Conservation (phyloP, 2,329 filamentous ascomycete genomes). For the Pseudocercospora fijiensis region DNA sequence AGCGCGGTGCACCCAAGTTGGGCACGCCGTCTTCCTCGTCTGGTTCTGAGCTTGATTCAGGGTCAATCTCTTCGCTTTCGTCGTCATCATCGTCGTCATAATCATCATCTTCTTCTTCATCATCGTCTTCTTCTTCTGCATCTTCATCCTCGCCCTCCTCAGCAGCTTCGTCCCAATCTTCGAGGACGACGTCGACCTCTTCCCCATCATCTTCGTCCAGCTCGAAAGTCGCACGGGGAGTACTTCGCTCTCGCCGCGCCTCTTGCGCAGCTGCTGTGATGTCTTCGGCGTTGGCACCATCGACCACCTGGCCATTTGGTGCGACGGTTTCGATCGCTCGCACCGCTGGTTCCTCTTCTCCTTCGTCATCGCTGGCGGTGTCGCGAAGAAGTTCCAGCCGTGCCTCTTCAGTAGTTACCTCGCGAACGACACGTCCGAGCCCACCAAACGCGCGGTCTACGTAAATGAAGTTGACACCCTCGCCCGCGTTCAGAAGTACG, state of each 20-base stretch:
- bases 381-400: conserved; percentile 21
- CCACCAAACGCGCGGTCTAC: conserved; percentile 64
- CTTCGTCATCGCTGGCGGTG: conserved; percentile 19
- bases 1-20: conserved; percentile 34
- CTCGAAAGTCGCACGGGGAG: conserved; percentile 6
- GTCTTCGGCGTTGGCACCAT: conserved; percentile 26
- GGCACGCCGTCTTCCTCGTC: conserved; percentile 41
- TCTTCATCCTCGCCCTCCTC: not conserved
- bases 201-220: not conserved
- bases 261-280: conserved; percentile 18
- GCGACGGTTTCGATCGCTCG: conserved; percentile 26
- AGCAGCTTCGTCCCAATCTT: not conserved
- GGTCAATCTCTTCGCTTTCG: conserved; percentile 24
- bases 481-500: conserved; percentile 60
- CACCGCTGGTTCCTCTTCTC: conserved; percentile 12
- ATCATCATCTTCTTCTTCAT: conserved; percentile 33
- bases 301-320: conserved; percentile 14
- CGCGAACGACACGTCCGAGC: conserved; percentile 44
- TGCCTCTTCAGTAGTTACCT: conserved; percentile 23
- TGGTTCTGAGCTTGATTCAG: conserved; percentile 37
- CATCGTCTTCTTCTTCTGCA: conserved; percentile 28
- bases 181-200: not conserved
- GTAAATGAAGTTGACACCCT: conserved; percentile 56
- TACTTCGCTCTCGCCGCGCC: conserved; percentile 9
- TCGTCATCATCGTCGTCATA: conserved; percentile 30